phyloP scores from a whole-genome alignment of 441 rosid species.

The Melastoma candidum region DNA sequence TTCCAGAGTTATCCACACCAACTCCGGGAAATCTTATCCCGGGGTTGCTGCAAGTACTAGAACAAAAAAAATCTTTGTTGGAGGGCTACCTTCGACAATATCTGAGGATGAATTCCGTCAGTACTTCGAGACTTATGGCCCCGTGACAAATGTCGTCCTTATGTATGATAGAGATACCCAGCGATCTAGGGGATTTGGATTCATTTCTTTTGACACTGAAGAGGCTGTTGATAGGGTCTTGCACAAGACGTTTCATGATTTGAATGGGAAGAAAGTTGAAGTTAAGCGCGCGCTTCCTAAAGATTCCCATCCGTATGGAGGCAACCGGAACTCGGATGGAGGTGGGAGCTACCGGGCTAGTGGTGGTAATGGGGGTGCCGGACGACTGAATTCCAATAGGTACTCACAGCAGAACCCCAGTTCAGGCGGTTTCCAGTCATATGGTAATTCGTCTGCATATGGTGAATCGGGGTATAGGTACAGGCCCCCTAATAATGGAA shows the following conservation, averaged over 20 bases:
- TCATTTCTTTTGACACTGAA: constrained; percentile 24
- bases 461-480: constrained; percentile 1
- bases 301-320: background rate
- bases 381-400: too few species aligned
- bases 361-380: too few species aligned
- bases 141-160: constrained; percentile 9
- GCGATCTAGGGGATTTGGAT: constrained; percentile 25
- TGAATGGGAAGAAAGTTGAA: constrained; percentile 25
- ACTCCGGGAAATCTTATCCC: constrained; percentile 46
- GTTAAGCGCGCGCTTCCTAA: constrained; percentile 25
- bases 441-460: constrained; percentile 6
- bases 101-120: constrained; percentile 15
- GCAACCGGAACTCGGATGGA: too few species aligned
- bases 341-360: too few species aligned
- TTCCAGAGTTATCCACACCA: constrained; percentile 44
- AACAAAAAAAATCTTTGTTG: constrained; percentile 24
- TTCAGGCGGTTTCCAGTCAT: background rate
- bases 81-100: constrained; percentile 22
- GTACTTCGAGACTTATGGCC: constrained; percentile 21
- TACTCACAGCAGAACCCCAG: too few species aligned
- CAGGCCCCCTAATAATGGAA: constrained; percentile 1
- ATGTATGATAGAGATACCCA: constrained; percentile 11
- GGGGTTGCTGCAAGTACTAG: constrained; percentile 33
- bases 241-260: constrained; percentile 4
- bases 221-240: constrained; percentile 14